Evolutionary conservation across 2,329 filamentous ascomycete species (phyloP), one percentile per base, ranked within the genome.

Genomic region (Escovopsis sp.): DNA sequence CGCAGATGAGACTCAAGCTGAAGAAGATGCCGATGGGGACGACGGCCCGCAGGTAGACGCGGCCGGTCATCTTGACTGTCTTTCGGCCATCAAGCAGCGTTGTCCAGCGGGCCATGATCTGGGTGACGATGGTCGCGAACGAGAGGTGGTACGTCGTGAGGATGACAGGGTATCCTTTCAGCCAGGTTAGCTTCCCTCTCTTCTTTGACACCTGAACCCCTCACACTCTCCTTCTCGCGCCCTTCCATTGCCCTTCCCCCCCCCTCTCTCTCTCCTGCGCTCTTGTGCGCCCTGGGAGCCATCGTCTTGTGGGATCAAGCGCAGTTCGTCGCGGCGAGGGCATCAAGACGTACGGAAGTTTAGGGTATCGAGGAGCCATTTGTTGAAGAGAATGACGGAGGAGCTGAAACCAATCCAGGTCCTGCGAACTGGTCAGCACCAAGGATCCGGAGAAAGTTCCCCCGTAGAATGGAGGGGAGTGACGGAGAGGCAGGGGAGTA

Each of bases 321-420:
- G 21, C 21, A 11, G 21, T 8, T 11, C 21, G 4, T 25, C 21
- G 17, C 28, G 17, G 17, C 12, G 28, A 16, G 28, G 28, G 15
- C 9, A 31, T 31, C 15, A 17, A 12, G 31, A 48, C 59, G 46
- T 60, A 63, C 60, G 72, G 67, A 94, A 94, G 43, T 83, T 71
- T 43, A 79, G 70, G 27, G 79, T 87, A 51, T 88, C 78, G 43
- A 96, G 72, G 51, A 98, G 85, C 76, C 84, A 94, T 74, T 98
- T 98, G 77, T 98, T 96, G 79, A 94, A 96, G 42, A 98, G 69
- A 57, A 98, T 98, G 54, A 96, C 86, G 50, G 80, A 84, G 30
- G 86, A 94, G 53, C 84, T 93, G 57, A 94, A 70, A 40, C 77
- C 66, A 54, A 98, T 96, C 90, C 90, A 98, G 48, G 77, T 68